phyloP scores from a whole-genome alignment of 306 rosid genomes.

The Macrotyloma uniflorum region DNA sequence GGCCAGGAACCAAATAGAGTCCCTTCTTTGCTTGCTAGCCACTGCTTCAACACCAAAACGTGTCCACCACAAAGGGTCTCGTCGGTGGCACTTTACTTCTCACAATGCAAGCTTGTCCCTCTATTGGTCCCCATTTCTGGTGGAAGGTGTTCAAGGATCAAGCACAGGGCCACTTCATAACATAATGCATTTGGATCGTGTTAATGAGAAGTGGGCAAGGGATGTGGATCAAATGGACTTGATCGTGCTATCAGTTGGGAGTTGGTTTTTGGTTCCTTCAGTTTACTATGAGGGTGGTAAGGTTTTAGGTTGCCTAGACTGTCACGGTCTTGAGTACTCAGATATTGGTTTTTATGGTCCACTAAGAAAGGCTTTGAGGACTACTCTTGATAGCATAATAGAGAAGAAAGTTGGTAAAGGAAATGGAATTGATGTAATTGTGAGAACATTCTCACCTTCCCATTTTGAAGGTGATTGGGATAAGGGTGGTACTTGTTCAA shows the following conservation, averaged over 20 bases:
- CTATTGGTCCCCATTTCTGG: slow-evolving; percentile 87
- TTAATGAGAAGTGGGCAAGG: slow-evolving; percentile 61
- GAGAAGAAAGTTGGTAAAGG: slow-evolving; percentile 47
- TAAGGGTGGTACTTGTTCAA: slow-evolving; percentile 37
- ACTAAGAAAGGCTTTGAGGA: slow-evolving; percentile 62
- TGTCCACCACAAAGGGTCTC: slow-evolving; percentile 46
- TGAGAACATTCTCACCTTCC: slow-evolving; percentile 38
- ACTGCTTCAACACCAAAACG: slow-evolving; percentile 58
- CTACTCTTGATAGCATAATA: slow-evolving; percentile 48
- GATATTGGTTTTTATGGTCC: slow-evolving; percentile 68
- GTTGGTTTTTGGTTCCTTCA: slow-evolving; percentile 80
- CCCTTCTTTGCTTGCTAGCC: slow-evolving; percentile 73
- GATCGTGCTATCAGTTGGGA: slow-evolving; percentile 72
- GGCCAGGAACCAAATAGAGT: slow-evolving; percentile 82
- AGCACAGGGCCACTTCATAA: slow-evolving; percentile 47
- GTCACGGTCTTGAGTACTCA: slow-evolving; percentile 53
- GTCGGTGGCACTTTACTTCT: slow-evolving; percentile 60
- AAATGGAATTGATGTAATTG: slow-evolving; percentile 27
- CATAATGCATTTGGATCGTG: slow-evolving; percentile 57
- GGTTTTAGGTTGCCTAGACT: slow-evolving; percentile 60
- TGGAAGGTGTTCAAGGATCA: slow-evolving; percentile 63
- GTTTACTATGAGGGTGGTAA: slow-evolving; percentile 60
- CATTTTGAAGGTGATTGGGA: slow-evolving; percentile 49
- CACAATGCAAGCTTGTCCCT: slow-evolving; percentile 58
- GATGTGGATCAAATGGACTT: slow-evolving; percentile 55